A percentile compares a stretch with the other conserved stretches of the same genome.
Conservation (phyloP, 495 filamentous ascomycete species). For the Aspergillus sclerotioniger region DNA sequence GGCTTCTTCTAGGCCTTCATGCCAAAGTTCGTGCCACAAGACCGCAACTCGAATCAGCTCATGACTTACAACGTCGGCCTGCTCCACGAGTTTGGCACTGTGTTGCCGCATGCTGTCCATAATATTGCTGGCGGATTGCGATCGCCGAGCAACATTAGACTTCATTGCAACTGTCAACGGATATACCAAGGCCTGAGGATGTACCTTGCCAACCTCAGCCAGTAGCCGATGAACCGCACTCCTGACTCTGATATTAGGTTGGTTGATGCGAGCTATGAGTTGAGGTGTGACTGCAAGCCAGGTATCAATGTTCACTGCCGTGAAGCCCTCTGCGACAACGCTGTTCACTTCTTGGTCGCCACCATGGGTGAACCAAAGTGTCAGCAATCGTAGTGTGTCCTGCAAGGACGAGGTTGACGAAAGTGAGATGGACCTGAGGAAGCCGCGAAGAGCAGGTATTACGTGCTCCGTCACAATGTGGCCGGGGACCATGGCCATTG, state of each 20-base stretch:
- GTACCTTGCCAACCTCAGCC: slow-evolving; percentile 84
- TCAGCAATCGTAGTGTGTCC: slow-evolving; percentile 88
- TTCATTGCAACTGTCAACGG: slow-evolving; percentile 99
- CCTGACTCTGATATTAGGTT: slow-evolving; percentile 81
- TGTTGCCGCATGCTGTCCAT: slow-evolving; percentile 98
- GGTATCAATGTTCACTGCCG: slow-evolving; percentile 88
- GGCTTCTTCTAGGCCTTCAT: slow-evolving; percentile 97
- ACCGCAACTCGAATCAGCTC: slow-evolving; percentile 97
- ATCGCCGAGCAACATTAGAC: slow-evolving; percentile 74
- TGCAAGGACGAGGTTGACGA: slow-evolving; percentile 90
- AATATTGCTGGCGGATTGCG: slow-evolving; percentile 80
- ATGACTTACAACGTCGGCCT: slow-evolving; percentile 89
- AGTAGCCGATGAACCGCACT: slow-evolving; percentile 87
- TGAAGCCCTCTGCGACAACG: slow-evolving; percentile 84
- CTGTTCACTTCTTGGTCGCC: slow-evolving; percentile 82
- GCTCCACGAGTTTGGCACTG: slow-evolving; percentile 88
- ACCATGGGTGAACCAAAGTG: slow-evolving; percentile 94
- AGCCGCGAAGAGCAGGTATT: slow-evolving; percentile 89
- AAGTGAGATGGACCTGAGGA: slow-evolving; percentile 91
- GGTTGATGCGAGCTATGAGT: slow-evolving; percentile 94
- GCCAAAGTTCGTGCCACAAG: slow-evolving; percentile 98
- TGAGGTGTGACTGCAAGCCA: slow-evolving; percentile 99
- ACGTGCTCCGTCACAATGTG: slow-evolving; percentile 79
- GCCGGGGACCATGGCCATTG: slow-evolving; percentile 51
- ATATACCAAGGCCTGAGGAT: slow-evolving; percentile 98